A percentile compares a stretch with the other conserved stretches of the same genome.
Evolutionary conservation across 495 filamentous ascomycete genomes (phyloP).

Genomic region (Lasiosphaeria miniovina): DNA sequence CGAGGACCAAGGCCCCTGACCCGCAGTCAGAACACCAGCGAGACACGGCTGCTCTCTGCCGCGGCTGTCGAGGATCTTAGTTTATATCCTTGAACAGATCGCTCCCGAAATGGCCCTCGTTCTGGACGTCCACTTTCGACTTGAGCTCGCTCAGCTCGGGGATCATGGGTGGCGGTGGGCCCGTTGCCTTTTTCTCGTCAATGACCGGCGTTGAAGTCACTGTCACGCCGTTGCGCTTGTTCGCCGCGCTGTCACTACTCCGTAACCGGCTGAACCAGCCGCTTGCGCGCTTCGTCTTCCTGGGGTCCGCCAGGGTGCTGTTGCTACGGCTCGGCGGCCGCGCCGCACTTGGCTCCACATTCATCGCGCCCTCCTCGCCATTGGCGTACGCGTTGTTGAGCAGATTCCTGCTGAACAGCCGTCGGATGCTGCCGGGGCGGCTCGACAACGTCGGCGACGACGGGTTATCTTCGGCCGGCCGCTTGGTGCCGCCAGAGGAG

Average conservation of each 20-base stretch:
- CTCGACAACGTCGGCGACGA: conserved; percentile 43
- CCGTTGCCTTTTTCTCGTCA: conserved; percentile 38
- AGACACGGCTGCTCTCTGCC: no score
- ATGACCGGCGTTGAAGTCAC: conserved; percentile 18
- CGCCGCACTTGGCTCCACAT: conserved; percentile 1
- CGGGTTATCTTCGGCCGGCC: conserved; percentile 42
- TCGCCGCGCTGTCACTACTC: conserved; percentile 27
- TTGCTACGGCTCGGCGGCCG: conserved; percentile 41
- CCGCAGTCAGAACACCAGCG: no score
- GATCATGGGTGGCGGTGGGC: conserved; percentile 57
- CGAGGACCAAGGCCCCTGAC: no score
- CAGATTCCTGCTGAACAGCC: conserved; percentile 43
- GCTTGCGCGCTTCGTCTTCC: conserved; percentile 45
- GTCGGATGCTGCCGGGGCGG: conserved; percentile 44
- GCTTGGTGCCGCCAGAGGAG: conserved; percentile 34
- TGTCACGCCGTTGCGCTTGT: conserved; percentile 30
- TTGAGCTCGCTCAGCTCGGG: conserved; percentile 56
- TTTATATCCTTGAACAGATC: conserved; percentile 61
- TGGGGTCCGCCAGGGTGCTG: conserved; percentile 33
- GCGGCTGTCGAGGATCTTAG: conserved; percentile 12
- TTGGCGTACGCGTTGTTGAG: conserved; percentile 47
- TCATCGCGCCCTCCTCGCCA: conserved; percentile 22
- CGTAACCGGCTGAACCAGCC: conserved; percentile 49
- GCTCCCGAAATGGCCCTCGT: conserved; percentile 44
- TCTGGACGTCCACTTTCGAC: conserved; percentile 39